phyloP scores from a whole-genome alignment of 768 basidiomycete species.

The Podaxis sp. region DNA sequence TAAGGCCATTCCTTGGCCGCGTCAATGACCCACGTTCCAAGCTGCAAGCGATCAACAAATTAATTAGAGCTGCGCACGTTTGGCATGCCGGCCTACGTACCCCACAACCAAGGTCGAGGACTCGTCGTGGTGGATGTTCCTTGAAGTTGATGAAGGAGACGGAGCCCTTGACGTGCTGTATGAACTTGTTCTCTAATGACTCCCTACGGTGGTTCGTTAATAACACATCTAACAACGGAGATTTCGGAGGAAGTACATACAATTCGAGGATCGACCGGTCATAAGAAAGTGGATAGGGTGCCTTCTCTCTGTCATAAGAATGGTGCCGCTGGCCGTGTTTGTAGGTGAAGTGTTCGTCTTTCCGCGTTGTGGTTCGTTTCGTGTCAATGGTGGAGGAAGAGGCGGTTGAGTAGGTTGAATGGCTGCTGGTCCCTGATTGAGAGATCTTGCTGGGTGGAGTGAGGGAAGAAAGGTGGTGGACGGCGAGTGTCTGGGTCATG shows the following conservation, averaged over 20 bases:
- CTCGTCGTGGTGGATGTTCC: constrained; percentile 50
- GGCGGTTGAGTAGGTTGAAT: constrained; percentile 23
- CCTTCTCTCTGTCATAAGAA: constrained; percentile 70
- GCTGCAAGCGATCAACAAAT: constrained; percentile 34
- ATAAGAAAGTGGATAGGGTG: constrained; percentile 77
- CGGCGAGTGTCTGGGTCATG: constrained; percentile 7
- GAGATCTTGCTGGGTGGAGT: constrained; percentile 8
- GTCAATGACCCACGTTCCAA: constrained; percentile 70
- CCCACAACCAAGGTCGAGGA: constrained; percentile 73
- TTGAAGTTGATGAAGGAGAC: constrained; percentile 61
- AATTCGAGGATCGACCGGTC: constrained; percentile 66
- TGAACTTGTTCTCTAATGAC: constrained; percentile 51
- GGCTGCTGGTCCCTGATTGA: not conserved
- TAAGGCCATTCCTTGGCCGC: constrained; percentile 71
- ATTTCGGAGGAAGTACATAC: constrained; percentile 40
- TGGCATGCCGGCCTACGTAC: constrained; percentile 35
- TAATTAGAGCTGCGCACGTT: constrained; percentile 5
- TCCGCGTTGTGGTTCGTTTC: constrained; percentile 41
- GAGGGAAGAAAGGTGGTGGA: constrained; percentile 11
- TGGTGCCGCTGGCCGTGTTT: constrained; percentile 69
- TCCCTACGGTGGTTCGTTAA: constrained; percentile 38
- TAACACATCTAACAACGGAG: not conserved
- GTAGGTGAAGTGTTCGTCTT: constrained; percentile 56
- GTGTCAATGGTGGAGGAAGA: constrained; percentile 29
- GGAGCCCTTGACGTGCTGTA: constrained; percentile 49